phyloP scores from a whole-genome alignment of 2,329 filamentous ascomycete species.

The Paecilomyces niveus region DNA sequence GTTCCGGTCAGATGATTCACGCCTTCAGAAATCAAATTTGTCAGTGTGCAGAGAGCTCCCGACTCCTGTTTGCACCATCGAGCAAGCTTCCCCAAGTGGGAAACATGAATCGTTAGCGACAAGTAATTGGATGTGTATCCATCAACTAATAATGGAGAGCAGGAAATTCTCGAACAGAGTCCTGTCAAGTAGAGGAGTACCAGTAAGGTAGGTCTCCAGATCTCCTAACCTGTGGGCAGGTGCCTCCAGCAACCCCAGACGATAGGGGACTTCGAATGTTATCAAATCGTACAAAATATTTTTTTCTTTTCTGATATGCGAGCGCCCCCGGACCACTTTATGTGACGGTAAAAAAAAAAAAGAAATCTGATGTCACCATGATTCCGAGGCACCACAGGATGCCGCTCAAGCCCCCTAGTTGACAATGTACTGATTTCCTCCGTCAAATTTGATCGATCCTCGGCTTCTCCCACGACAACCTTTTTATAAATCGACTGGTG shows the following conservation, averaged over 20 bases:
- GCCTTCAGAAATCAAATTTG: background rate
- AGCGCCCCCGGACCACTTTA: background rate
- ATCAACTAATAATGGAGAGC: no score
- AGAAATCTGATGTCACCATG: background rate
- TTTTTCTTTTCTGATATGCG: background rate
- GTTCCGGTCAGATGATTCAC: background rate
- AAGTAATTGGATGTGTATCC: no score
- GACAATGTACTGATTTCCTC: background rate
- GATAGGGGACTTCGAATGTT: background rate
- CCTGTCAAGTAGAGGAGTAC: background rate
- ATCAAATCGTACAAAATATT: background rate
- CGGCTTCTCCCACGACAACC: background rate
- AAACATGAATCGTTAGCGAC: background rate
- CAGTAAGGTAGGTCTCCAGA: background rate
- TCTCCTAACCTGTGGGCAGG: background rate
- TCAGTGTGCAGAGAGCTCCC: background rate
- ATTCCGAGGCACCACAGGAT: background rate
- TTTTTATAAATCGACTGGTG: background rate
- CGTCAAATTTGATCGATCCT: background rate
- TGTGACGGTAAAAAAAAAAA: background rate
- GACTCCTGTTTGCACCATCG: background rate
- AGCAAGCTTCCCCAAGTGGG: background rate
- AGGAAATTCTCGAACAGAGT: background rate
- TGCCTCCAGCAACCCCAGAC: background rate
- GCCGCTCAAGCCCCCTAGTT: background rate